A percentile compares a stretch with the other conserved stretches of the same genome.
These are phyloP conservation scores for Apostasia shenzhenica DNA, from an alignment of 106 monocot species.

Conservation along the genomic window DNA sequence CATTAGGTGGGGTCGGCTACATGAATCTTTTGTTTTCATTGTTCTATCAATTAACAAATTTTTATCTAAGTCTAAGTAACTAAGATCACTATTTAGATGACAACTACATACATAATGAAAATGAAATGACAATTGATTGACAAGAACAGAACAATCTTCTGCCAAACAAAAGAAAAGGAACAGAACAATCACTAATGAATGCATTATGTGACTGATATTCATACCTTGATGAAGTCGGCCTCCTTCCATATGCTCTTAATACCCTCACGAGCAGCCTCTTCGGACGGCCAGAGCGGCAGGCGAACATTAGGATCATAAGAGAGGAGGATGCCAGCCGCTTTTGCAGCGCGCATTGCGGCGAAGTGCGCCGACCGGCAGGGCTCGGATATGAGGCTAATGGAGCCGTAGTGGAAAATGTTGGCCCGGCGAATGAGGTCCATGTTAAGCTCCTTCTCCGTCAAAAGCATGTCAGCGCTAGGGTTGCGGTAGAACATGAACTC, in stretches of 20 bases:
- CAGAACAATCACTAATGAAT: neutral
- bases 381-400: constrained; percentile 57
- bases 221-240: constrained; percentile 58
- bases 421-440: constrained; percentile 29
- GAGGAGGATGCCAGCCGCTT: constrained; percentile 39
- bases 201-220: neutral
- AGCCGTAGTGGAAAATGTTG: constrained; percentile 57
- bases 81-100: too few relatives aligned
- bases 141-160: too few relatives aligned
- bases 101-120: too few relatives aligned
- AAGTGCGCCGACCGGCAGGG: constrained; percentile 49
- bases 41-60: too few relatives aligned
- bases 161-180: neutral
- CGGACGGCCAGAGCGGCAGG: constrained; percentile 54
- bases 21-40: too few relatives aligned
- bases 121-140: too few relatives aligned
- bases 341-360: constrained; percentile 61
- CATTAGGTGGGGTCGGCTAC: too few relatives aligned
- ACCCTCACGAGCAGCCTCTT: constrained; percentile 38
- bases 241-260: constrained; percentile 58
- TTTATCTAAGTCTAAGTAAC: too few relatives aligned
- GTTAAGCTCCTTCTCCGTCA: constrained; percentile 16
- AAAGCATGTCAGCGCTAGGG: constrained; percentile 21
- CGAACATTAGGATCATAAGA: constrained; percentile 62
- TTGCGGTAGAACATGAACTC: constrained; percentile 26